Conservation (phyloP, 169 alveolate species). For the Plasmodium knowlesi region DNA sequence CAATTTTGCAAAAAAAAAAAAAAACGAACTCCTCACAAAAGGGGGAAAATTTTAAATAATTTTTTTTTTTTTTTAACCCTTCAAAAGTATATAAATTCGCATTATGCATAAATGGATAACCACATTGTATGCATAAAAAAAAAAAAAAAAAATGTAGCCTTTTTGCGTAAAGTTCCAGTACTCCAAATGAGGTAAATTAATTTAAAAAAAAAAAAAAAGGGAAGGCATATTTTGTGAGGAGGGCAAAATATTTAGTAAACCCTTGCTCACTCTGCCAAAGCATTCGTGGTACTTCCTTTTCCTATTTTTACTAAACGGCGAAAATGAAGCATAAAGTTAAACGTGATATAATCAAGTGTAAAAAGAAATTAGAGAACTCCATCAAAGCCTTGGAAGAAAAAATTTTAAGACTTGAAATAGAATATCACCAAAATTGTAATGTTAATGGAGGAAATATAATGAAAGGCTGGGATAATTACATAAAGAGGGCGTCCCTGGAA, state of each 20-base stretch:
- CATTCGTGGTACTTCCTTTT: background rate
- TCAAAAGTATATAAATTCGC: background rate
- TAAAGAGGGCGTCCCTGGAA: conserved; percentile 48
- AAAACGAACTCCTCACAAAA: background rate
- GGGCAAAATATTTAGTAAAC: background rate
- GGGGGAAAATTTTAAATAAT: background rate
- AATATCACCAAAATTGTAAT: conserved; percentile 67
- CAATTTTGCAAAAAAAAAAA: background rate
- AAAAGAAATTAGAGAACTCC: conserved; percentile 64
- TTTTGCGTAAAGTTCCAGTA: background rate
- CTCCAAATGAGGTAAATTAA: background rate
- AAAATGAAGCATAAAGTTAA: conserved; percentile 73
- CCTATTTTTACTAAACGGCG: background rate
- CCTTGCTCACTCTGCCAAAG: background rate
- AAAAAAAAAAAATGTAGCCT: background rate
- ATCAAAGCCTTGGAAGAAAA: conserved; percentile 71
- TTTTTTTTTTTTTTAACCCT: background rate
- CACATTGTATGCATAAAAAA: background rate
- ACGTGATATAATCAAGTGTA: conserved; percentile 64
- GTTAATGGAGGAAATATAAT: conserved; percentile 70
- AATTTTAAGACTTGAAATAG: conserved; percentile 72
- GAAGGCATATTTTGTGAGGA: background rate
- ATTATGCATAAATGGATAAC: background rate
- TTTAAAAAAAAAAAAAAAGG: background rate
- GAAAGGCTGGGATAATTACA: conserved; percentile 68